Base-by-base conservation (phyloP, 2,329 filamentous ascomycete species). In the Malbranchea cinnamomea region DNA sequence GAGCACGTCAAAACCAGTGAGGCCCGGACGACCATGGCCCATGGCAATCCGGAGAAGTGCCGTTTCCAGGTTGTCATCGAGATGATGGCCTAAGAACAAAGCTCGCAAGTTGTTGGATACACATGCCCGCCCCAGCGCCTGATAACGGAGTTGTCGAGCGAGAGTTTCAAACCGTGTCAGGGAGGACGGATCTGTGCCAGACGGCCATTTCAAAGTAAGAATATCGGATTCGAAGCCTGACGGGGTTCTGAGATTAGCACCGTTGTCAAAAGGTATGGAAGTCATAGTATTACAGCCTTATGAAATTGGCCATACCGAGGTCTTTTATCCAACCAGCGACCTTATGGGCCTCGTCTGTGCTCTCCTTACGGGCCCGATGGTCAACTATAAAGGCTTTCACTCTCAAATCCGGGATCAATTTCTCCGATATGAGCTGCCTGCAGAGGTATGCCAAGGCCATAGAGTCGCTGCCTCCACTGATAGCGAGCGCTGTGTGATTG, bases 381-480 rank as follows among this genome's bases (percentile, higher is more conserved):
- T 77, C 69, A 8, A 77, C 66, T 20, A 76, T 65, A 41, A 74
- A 71, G 0, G 63, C 70, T 25, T 60, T 62, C 12, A 67, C 56
- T 9, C 48, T 26, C 18, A 51, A 24, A 29, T 35, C 34, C 8
- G 40, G 40, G 21, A 40, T 30, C 10, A 42, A 33, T 14, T 33
- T 39, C 4, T 42, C 35, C 18, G 33, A 67, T 44, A 53, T 46
- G 35, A 56, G 39, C 26, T 60, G 53, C 28, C 63, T 65, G 48
- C 79, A 81, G 20, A 95, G 66, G 36, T 64, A 74, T 32, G 84
- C 83, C 36, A 98, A 63, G 16, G 87, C 87, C 85, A 95, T 98
- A n/a, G 87, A 95, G 54, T 98, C 89, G 22, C 89, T 80, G 5
- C 89, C 89, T 14, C 89, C 89, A 47, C 85, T 94, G 37, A 95